These are phyloP conservation scores for Penicillium diatomitis DNA, from an alignment of 495 filamentous ascomycete genomes.

Conservation along the genomic window DNA sequence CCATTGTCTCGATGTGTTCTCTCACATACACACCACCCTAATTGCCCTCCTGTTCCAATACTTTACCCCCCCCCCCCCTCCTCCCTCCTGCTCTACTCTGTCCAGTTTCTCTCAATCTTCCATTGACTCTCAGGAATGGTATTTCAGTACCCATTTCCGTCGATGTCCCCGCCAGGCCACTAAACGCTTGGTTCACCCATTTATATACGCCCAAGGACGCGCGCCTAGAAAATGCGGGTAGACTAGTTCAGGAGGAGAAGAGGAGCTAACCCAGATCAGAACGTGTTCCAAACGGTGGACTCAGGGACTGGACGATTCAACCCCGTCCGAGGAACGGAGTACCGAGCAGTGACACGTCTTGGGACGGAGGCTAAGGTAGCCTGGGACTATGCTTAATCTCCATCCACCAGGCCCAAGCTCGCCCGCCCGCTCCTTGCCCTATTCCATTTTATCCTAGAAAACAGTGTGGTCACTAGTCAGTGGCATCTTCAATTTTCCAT, in stretches of 20 bases:
- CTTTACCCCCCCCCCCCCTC: no score
- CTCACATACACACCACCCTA: no score
- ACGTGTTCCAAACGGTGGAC: neutral
- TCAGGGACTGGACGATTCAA: neutral
- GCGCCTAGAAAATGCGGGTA: slow-evolving; percentile 31
- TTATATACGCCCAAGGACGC: slow-evolving; percentile 4
- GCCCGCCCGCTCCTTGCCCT: no score
- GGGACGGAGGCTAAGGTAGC: slow-evolving; percentile 1
- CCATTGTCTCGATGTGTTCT: no score
- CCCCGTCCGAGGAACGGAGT: neutral
- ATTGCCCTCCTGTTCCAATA: no score
- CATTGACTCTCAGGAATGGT: neutral
- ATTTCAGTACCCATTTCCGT: slow-evolving; percentile 18
- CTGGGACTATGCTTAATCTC: slow-evolving; percentile 1
- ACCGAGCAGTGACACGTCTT: neutral
- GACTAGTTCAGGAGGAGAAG: slow-evolving; percentile 23
- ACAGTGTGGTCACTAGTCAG: neutral
- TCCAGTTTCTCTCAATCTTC: slow-evolving; percentile 1
- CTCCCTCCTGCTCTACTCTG: slow-evolving; percentile 1
- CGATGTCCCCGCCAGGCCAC: slow-evolving; percentile 24
- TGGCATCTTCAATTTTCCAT: neutral
- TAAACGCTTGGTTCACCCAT: slow-evolving; percentile 33
- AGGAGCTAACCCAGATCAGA: slow-evolving; percentile 18
- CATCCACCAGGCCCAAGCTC: neutral
- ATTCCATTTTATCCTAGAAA: neutral